Base-by-base conservation (phyloP, 2,329 filamentous ascomycete species). In the Penicillium sp. region DNA sequence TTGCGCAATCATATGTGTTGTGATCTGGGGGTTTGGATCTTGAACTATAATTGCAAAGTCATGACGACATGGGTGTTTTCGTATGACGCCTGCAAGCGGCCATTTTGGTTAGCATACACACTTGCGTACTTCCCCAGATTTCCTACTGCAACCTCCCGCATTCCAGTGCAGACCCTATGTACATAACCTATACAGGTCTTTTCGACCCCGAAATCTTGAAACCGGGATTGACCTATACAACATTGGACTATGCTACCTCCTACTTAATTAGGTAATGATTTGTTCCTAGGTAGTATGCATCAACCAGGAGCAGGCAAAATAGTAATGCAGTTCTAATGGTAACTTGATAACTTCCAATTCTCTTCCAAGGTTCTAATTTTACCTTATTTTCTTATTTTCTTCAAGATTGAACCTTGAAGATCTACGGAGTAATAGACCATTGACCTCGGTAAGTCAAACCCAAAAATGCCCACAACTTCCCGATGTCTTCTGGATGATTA, bases 51-150 rank as follows among this genome's bases (percentile, higher is more conserved):
- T 23, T 23, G 39, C 23, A n/a, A n/a, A 44, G 53, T 52, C 53
- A 56, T 56, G 53, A 52, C 47, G 53, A 15, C 53, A 52, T 52
- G 27, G 19, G n/a, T 54, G 23, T 40, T 25, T 25, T 21, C 23
- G 23, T 19, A 47, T 50, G 36, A 41, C 49, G 21, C 21, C 40
- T 52, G 53, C 48, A 56, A 38, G 16, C 53, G 27, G 41, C 34
- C 16, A 21, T 23, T 44, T 50, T 25, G n/a, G 36, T 29, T 10
- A 44, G 23, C 13, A 36, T 38, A 23, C 4, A 23, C 23, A 16
- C 11, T 9, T 19, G 9, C 21, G 19, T 49, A 19, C 27, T 27
- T 41, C 33, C 43, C 43, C 34, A 39, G 34, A 25, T 53, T 10
- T 38, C 41, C 21, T 25, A 38, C 29, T 44, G 43, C 19, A 27